A percentile compares a stretch with the other conserved stretches of the same genome.
phyloP scores from a whole-genome alignment of 228 moss, liverwort and hornwort species.

The Sphagnum magellanicum region DNA sequence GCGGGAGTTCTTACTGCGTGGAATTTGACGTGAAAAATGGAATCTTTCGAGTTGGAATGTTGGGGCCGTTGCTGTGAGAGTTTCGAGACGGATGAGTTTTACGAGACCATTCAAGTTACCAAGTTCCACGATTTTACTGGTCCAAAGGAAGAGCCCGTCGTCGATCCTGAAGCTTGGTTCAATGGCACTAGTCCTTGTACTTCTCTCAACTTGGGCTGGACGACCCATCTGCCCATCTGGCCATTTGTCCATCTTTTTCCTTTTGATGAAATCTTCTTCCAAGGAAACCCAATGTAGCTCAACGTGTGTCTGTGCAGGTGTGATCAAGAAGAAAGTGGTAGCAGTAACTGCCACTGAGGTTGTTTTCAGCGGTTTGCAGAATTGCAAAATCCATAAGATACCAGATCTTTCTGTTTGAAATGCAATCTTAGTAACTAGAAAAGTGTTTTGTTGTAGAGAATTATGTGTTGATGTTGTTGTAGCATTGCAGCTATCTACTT shows the following conservation, averaged over 20 bases:
- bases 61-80: constrained; percentile 24
- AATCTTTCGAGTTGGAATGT: constrained; percentile 47
- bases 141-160: constrained; percentile 46
- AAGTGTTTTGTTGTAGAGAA: too few species aligned
- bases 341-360: constrained; percentile 3
- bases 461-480: too few species aligned
- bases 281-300: too few species aligned
- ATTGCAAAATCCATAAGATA: constrained; percentile 30
- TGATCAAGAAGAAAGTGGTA: constrained; percentile 13
- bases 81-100: constrained; percentile 79
- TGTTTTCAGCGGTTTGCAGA: constrained; percentile 8
- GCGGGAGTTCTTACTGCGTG: too few species aligned
- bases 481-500: too few species aligned
- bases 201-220: too few species aligned
- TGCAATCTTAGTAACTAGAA: too few species aligned
- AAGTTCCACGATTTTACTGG: constrained; percentile 79
- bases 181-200: constrained; percentile 13
- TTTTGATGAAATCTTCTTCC: too few species aligned
- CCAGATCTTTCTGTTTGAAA: background rate
- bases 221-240: too few species aligned
- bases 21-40: constrained; percentile 24
- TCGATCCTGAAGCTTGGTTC: constrained; percentile 43
- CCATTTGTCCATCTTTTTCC: too few species aligned
- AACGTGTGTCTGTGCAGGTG: constrained; percentile 13
- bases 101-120: constrained; percentile 72